Conservation (phyloP, 257 asterid genomes). For the Vinca minor region DNA sequence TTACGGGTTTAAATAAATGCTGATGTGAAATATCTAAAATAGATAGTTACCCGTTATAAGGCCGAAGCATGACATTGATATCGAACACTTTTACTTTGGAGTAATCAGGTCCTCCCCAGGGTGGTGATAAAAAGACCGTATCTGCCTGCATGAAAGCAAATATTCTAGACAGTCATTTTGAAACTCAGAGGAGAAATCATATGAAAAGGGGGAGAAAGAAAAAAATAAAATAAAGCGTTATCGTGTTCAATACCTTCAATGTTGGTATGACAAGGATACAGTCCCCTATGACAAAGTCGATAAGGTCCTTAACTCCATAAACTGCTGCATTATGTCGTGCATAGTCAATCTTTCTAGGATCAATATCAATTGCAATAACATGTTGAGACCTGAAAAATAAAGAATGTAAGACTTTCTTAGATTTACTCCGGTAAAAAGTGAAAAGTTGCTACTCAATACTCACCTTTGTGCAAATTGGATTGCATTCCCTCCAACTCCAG, state of each 20-base stretch:
- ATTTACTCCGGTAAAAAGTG: no score
- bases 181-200: background rate
- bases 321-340: slow-evolving; percentile 81
- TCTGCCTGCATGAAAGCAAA: slow-evolving; percentile 50
- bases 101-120: slow-evolving; percentile 98
- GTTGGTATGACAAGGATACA: slow-evolving; percentile 58
- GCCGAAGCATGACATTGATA: slow-evolving; percentile 72
- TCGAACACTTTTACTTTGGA: slow-evolving; percentile 59
- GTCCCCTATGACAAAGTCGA: slow-evolving; percentile 82
- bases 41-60: slow-evolving; percentile 65
- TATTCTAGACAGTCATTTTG: background rate
- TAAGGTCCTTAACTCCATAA: slow-evolving; percentile 62
- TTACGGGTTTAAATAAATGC: background rate
- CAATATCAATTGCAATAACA: slow-evolving; percentile 86
- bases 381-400: slow-evolving; percentile 55
- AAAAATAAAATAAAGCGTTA: background rate
- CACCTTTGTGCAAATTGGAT: slow-evolving; percentile 85
- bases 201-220: background rate
- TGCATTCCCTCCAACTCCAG: slow-evolving; percentile 94
- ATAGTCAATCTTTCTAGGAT: slow-evolving; percentile 63
- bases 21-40: slow-evolving; percentile 3
- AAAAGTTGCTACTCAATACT: slow-evolving; percentile 11
- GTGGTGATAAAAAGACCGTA: slow-evolving; percentile 81
- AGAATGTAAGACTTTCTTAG: no score
- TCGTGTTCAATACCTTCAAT: slow-evolving; percentile 44